Conservation (phyloP, 768 basidiomycete species). For the Cantharellus cinnabarinus region DNA sequence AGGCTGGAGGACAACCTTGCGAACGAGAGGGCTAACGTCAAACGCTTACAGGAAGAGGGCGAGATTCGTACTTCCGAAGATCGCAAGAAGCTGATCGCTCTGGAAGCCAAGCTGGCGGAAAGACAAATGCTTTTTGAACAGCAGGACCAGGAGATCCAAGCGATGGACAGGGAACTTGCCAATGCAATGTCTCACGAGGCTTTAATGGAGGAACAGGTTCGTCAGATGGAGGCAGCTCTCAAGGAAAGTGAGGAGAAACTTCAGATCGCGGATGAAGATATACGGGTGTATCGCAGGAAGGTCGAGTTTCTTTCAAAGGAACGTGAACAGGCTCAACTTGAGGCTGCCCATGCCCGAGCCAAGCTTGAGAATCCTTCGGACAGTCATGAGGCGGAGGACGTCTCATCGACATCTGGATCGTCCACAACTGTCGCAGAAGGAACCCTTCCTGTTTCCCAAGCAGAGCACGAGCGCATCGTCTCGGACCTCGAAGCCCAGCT, state of each 20-base stretch:
- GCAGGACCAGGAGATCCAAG: constrained; percentile 27
- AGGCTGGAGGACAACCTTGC: background rate
- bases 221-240: constrained; percentile 57
- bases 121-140: background rate
- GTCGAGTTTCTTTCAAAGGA: background rate
- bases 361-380: constrained; percentile 11
- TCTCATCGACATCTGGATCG: background rate
- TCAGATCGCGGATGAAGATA: constrained; percentile 15
- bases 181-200: constrained; percentile 23
- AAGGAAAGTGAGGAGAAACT: constrained; percentile 57
- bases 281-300: background rate
- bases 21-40: background rate
- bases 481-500: constrained; percentile 56
- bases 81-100: constrained; percentile 1
- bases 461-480: constrained; percentile 11
- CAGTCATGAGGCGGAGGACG: background rate
- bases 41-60: background rate
- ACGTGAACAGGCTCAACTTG: background rate
- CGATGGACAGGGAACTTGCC: constrained; percentile 28
- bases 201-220: constrained; percentile 29
- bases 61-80: background rate
- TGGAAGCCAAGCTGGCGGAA: background rate
- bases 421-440: constrained; percentile 25
- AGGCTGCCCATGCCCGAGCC: background rate
- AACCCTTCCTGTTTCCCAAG: constrained; percentile 12